phyloP scores from a whole-genome alignment of 192 early-diverging fungal species.

The Oehlia diaphana region DNA sequence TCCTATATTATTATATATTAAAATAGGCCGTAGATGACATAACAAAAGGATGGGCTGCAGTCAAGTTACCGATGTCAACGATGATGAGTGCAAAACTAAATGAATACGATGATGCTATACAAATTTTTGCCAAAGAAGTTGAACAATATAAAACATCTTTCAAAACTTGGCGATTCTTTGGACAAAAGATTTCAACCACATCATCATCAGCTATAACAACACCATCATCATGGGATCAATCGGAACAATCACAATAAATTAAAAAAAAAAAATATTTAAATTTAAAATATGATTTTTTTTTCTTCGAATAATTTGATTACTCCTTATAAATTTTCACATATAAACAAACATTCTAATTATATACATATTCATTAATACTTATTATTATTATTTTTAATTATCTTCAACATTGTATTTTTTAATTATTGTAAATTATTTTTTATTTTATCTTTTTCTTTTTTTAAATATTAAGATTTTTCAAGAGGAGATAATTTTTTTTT shows the following conservation, averaged over 20 bases:
- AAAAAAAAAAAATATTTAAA: no score
- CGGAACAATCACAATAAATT: not conserved
- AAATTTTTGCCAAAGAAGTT: conserved; percentile 15
- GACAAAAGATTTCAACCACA: conserved; percentile 6
- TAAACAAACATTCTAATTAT: not conserved
- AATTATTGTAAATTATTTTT: no score
- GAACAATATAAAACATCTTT: conserved; percentile 27
- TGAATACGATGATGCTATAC: conserved; percentile 21
- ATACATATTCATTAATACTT: not conserved
- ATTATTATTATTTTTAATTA: no score
- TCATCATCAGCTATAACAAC: not conserved
- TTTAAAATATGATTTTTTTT: no score
- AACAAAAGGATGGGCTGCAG: not conserved
- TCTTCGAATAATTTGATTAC: not conserved
- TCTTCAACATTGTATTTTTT: no score
- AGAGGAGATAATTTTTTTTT: no score
- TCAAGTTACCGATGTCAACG: not conserved
- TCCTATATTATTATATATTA: not conserved
- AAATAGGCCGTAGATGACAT: conserved; percentile 23
- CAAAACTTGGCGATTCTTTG: conserved; percentile 20
- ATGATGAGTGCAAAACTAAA: not conserved
- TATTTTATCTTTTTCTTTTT: no score
- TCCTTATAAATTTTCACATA: not conserved
- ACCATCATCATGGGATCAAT: not conserved
- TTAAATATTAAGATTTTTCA: no score